Conservation (phyloP, 208 protist genomes). For the Strigomonas culicis region DNA sequence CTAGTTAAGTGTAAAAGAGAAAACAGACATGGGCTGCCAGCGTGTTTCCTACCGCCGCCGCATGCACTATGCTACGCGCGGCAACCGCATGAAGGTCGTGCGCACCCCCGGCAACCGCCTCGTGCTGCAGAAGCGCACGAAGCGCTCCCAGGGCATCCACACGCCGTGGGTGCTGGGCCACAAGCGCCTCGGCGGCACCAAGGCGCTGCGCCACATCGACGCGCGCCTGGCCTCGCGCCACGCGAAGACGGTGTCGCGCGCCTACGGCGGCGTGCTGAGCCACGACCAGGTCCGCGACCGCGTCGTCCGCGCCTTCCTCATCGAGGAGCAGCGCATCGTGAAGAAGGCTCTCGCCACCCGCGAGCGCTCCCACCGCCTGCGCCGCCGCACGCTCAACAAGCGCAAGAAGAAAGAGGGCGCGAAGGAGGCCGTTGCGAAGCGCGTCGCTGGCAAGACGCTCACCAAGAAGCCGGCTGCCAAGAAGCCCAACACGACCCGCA, state of each 20-base stretch:
- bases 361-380: constrained; percentile 58
- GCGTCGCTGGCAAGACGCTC: constrained; percentile 23
- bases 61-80: constrained; percentile 74
- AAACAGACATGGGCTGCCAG: constrained; percentile 44
- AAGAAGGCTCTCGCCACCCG: constrained; percentile 88
- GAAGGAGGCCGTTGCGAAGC: constrained; percentile 40
- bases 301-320: constrained; percentile 98
- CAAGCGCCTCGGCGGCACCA: constrained; percentile 90
- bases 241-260: constrained; percentile 94
- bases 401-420: constrained; percentile 51
- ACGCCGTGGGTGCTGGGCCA: constrained; percentile 92
- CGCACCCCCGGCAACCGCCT: constrained; percentile 92
- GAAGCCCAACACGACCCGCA: constrained; percentile 34
- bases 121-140: constrained; percentile 93
- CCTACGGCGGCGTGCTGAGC: constrained; percentile 97
- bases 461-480: constrained; percentile 43
- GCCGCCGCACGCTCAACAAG: constrained; percentile 68
- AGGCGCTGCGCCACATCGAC: constrained; percentile 90
- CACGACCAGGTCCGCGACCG: constrained; percentile 93
- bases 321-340: constrained; percentile 99
- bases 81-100: constrained; percentile 81
- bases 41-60: constrained; percentile 76
- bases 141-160: constrained; percentile 92
- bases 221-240: constrained; percentile 81
- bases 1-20: constrained; percentile 1